Evolutionary conservation across 352 stramenopile species (phyloP), one percentile per base, ranked within the genome.

Genomic region (Phytophthora pluvialis): DNA sequence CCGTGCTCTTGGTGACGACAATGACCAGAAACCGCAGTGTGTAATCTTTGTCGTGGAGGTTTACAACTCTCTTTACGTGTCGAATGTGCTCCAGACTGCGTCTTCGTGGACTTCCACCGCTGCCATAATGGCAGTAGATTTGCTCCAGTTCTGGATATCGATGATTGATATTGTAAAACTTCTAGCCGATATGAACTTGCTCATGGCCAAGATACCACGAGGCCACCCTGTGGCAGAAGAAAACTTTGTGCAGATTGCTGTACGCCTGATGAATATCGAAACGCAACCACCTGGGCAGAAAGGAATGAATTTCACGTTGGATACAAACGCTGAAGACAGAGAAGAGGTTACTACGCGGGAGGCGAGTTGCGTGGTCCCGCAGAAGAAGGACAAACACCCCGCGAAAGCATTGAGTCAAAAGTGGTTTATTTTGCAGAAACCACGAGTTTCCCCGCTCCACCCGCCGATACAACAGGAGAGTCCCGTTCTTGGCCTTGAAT

Each of bases 11-110:
- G 18, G 5, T 7, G 54, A 21, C 8, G 29, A 67, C 9, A 54
- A 74, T 15, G 69, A 78, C 26, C 18, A 58, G 3, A 81, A 78
- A 43, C 67, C 78, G 2, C 29, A 72, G 16, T 31, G 49, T 5
- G 64, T 72, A 0, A 64, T 83, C 6, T 81, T 88, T 59, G 80
- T 80, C n/a, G 63, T 75, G 10, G 68, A 88, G 28, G 51, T 83
- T 2, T 60, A 60, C 6, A 67, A 72, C 9, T 57, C 64, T 3
- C 18, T 48, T 67, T 89, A 70, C 18, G 69, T 86, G 1, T 63
- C 79, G 0, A 70, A 65, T 12, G 75, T 70, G n/a, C 73, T 88
- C 50, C 66, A 82, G 43, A 75, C 48, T 4, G 50, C 71, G 6
- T 53, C 68, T 16, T 80, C 67, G 0, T 61, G 64, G 29, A 36